A percentile compares a stretch with the other conserved stretches of the same genome.
Conservation (phyloP, 23 red algal species). For the Gracilaria vermiculophylla region DNA sequence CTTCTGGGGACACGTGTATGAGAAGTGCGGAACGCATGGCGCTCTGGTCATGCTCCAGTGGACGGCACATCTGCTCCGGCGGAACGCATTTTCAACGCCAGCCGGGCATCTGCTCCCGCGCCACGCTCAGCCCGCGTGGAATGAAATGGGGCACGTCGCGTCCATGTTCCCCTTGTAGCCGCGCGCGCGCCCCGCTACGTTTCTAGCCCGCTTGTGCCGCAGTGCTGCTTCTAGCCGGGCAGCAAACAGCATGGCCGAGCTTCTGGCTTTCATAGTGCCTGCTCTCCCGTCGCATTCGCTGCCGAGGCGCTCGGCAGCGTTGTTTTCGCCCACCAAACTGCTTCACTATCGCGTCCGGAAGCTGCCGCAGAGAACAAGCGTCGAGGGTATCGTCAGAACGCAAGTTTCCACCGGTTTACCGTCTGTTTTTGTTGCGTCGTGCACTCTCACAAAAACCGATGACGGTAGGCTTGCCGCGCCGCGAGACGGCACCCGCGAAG, state of each 20-base stretch:
- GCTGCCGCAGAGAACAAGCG: not conserved
- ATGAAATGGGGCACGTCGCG: not conserved
- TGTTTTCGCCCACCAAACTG: conserved; percentile 10
- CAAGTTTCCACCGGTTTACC: not conserved
- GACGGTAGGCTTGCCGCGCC: not conserved
- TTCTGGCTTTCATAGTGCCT: not conserved
- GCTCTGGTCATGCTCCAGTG: not conserved
- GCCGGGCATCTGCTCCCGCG: not conserved
- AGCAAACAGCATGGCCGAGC: not conserved
- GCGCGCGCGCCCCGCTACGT: not conserved
- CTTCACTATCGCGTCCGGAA: not conserved
- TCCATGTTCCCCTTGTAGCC: not conserved
- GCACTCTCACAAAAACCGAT: conserved; percentile 2
- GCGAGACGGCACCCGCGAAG: conserved; percentile 42
- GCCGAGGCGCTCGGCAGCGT: not conserved
- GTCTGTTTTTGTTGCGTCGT: not conserved
- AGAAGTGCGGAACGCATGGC: not conserved
- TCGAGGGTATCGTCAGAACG: not conserved
- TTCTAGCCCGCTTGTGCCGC: not conserved
- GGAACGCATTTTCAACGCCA: conserved; percentile 6
- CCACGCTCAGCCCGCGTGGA: not conserved
- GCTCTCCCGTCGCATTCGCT: not conserved
- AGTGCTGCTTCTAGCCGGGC: not conserved
- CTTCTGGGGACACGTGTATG: too few relatives aligned
- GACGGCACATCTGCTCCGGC: not conserved